Evolutionary conservation across 106 monocot species (phyloP).

Genomic region (Vanilla planifolia): DNA sequence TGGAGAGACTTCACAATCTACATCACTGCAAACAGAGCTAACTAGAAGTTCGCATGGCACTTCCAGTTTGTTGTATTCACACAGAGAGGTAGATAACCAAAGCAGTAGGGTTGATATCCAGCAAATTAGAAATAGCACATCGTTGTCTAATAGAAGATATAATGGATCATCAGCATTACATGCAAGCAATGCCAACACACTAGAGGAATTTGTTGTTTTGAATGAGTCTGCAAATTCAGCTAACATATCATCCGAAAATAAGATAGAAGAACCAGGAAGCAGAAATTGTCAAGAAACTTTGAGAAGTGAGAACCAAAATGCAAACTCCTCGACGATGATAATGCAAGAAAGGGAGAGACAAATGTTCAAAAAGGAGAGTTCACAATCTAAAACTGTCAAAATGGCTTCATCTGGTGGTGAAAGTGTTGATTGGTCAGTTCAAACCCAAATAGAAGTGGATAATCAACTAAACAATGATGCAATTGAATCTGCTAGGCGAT

Average conservation of each 20-base stretch:
- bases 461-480: conserved; percentile 1
- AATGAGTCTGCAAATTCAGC: not conserved
- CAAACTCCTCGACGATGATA: not conserved
- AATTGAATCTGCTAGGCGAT: conserved; percentile 13
- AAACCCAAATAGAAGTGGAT: not conserved
- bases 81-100: conserved; percentile 1
- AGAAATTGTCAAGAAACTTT: conserved; percentile 1
- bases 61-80: not conserved
- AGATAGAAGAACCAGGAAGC: not conserved
- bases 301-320: too few relatives aligned
- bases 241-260: not conserved
- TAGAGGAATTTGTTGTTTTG: conserved; percentile 5
- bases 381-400: not conserved
- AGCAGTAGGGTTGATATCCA: not conserved
- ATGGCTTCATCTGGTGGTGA: conserved; percentile 3
- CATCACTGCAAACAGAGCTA: not conserved
- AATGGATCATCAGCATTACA: conserved; percentile 10
- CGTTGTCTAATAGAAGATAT: conserved; percentile 12
- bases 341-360: conserved; percentile 6
- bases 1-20: conserved; percentile 3
- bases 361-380: conserved; percentile 4
- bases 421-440: not conserved
- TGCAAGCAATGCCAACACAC: conserved; percentile 11
- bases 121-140: not conserved
- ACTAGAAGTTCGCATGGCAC: not conserved